phyloP scores from a whole-genome alignment of 2,329 filamentous ascomycete species.

The Trichoderma polysporum region DNA sequence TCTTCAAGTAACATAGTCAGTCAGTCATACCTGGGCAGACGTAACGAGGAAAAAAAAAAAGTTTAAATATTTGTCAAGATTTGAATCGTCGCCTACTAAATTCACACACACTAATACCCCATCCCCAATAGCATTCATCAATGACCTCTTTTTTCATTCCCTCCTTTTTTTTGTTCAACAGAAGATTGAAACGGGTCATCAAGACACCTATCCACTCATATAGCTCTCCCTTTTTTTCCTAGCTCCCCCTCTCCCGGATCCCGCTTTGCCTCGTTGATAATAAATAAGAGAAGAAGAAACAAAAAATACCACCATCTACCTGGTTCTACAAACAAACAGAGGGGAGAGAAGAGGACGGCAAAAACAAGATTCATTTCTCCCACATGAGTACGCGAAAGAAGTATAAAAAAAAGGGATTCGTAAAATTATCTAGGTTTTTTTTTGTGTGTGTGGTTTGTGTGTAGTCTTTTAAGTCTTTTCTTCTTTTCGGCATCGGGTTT shows the following conservation, averaged over 20 bases:
- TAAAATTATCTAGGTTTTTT: slow-evolving; percentile 20
- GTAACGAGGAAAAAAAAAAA: neutral
- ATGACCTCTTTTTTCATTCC: neutral
- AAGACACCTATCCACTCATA: neutral
- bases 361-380: neutral
- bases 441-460: neutral
- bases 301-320: slow-evolving; percentile 7
- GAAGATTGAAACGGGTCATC: neutral
- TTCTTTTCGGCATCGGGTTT: slow-evolving; percentile 22
- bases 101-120: neutral
- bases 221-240: neutral
- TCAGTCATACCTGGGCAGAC: neutral
- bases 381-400: slow-evolving; percentile 5
- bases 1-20: neutral
- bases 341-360: neutral
- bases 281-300: neutral
- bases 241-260: neutral
- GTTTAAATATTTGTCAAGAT: neutral
- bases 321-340: slow-evolving; percentile 9
- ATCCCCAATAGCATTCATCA: neutral
- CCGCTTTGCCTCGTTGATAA: neutral
- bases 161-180: neutral
- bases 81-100: neutral
- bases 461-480: slow-evolving; percentile 4
- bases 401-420: slow-evolving; percentile 1